Base-by-base conservation (phyloP, 768 basidiomycete genomes). In the Inosperma sp. region DNA sequence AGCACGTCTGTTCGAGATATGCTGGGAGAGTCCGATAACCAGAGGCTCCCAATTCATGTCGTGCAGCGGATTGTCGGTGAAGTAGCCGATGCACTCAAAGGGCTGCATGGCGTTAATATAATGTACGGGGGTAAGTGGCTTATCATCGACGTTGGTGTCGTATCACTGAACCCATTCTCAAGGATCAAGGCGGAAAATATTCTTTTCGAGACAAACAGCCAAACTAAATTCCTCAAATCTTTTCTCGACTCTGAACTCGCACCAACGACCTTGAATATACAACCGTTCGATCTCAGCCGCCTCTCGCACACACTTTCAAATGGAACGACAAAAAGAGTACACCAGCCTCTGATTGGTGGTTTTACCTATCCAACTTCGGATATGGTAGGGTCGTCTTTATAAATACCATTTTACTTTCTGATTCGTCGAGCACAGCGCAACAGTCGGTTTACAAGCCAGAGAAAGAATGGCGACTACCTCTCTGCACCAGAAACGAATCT, bases 121-220 rank as follows among this genome's bases (percentile, higher is more conserved):
- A 56, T 59, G 57, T 55, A 59, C 22, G 54, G 54, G 45, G 54
- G 57, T 59, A 47, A 22, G 48, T 12, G 23, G 27, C 21, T 14
- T 6, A 37, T 8, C 27, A 16, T 13, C n/a, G n/a, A n/a, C n/a
- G n/a, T 9, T 34, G 17, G 13, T 16, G 22, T 10, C 48, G 9
- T 26, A 17, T 5, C 39, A 41, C 13, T 14, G 30, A 21, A 10
- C 7, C 7, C 16, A 13, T 35, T 6, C 21, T 3, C 16, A 57
- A 53, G 43, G 8, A 27, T 51, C n/a, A 57, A 48, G 5, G 30
- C 52, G 10, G 56, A 51, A 7, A 53, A 57, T 37, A 22, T 57
- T 9, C 44, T 30, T 23, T 57, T 57, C 33, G 31, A 12, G 12
- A 48, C 49, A 9, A 7, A 7, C 16, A 48, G 30, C 3, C 43